Evolutionary conservation across 1,284 basidiomycete genomes (phyloP).

Genomic region (Boletellus deceptivus): DNA sequence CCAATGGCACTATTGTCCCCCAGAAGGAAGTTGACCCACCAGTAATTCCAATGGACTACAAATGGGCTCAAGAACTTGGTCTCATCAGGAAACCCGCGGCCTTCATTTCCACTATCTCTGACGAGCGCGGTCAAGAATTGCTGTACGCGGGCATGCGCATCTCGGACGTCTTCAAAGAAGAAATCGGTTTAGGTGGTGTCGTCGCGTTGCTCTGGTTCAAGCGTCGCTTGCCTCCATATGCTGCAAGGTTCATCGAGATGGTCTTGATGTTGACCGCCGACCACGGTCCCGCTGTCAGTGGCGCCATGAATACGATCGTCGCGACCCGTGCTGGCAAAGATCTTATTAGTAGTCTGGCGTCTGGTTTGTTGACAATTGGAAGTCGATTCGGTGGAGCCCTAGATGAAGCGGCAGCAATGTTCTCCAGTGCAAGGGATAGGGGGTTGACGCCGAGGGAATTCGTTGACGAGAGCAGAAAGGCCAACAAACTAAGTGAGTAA

Average conservation of each 20-base stretch:
- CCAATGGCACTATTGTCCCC: constrained; percentile 67
- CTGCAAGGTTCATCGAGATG: constrained; percentile 99
- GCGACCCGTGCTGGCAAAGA: constrained; percentile 99
- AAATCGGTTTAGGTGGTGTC: constrained; percentile 96
- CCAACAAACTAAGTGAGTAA: constrained; percentile 86
- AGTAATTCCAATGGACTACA: constrained; percentile 99
- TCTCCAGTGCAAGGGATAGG: constrained; percentile 87
- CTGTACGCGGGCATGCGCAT: constrained; percentile 99
- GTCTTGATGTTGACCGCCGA: constrained; percentile 98
- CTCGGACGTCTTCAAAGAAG: constrained; percentile 97
- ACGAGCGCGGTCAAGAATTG: constrained; percentile 98
- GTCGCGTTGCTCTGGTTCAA: constrained; percentile 98
- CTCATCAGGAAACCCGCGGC: constrained; percentile 98
- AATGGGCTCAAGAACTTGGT: constrained; percentile 98
- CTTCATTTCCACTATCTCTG: constrained; percentile 99
- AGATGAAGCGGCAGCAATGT: constrained; percentile 96
- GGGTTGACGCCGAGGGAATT: constrained; percentile 97
- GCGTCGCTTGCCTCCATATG: constrained; percentile 82
- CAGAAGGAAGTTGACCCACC: constrained; percentile 87
- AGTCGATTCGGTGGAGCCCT: constrained; percentile 99
- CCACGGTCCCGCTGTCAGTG: constrained; percentile 95
- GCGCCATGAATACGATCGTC: constrained; percentile 99
- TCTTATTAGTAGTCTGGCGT: constrained; percentile 93
- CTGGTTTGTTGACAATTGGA: constrained; percentile 96
- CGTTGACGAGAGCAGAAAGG: constrained; percentile 93